Evolutionary conservation across 169 alveolate species (phyloP), one percentile per base, ranked within the genome.

Genomic region (Plasmodium yoelii): DNA sequence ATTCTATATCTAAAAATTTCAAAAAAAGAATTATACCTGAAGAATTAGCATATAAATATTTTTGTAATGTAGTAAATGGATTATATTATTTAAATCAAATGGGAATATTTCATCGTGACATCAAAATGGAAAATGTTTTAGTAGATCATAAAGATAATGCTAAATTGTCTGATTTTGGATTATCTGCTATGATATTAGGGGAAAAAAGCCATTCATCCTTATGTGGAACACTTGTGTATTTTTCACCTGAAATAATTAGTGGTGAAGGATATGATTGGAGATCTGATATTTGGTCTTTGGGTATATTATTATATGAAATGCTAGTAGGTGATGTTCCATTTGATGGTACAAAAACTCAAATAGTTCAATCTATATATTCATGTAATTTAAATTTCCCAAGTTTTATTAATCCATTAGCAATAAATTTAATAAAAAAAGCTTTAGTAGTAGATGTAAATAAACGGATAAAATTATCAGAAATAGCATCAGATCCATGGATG

Each of bases 161-260:
- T 15, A 93, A 93, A 71, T 19, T 93, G 34, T 70, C 91, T 19
- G 95, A 93, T 57, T 93, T 93, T 61, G 93, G 93, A 57, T 67
- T 86, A 28, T 89, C 94, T 8, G 77, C 87, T 12, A 57, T 74
- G 73, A 73, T 71, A 22, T 60, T 68, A 68, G 88, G 88, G 44
- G 73, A 24, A 22, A 73, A 42, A 51, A 88, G 73, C 46, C 93
- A 64, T 60, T 68, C 73, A 18, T 72, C 98, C 15, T 95, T 94
- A 75, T 96, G 98, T 82, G 99, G 99, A 15, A 97, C 99, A 0
- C 92, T 95, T 42, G 98, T 96, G 64, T 97, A 97, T 74, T 92
- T 96, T 91, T 96, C 98, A 28, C 99, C 99, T 18, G 99, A 97
- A 93, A 97, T 97, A 95, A 71, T 96, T 22, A 95, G 93, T 70